Evolutionary conservation across 1,284 basidiomycete genomes (phyloP), one percentile per base, ranked within the genome.

Genomic region (Trichosporon inkin): DNA sequence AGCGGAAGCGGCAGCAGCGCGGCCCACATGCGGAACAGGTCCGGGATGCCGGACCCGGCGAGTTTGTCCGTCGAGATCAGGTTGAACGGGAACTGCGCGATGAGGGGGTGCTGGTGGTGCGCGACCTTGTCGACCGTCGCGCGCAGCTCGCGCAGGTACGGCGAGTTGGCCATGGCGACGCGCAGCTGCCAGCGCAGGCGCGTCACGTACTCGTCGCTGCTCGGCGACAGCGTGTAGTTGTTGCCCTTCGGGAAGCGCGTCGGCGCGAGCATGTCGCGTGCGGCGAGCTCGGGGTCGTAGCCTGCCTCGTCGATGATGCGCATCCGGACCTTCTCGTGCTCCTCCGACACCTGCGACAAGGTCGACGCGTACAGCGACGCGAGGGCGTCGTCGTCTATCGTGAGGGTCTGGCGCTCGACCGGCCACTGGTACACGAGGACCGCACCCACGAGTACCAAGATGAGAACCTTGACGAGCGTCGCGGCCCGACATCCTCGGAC

Each of bases 11-110:
- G 64, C 4, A 72, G 56, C 0, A 72, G 55, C 2, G 62, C 66
- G n/a, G 37, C 39, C 71, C 71, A 72, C 14, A 72, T 53, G 0
- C 67, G 63, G 39, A 69, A 72, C 28, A 65, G 62, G 36, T 67
- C 63, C 1, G 62, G 60, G 6, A 66, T 67, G 22, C 65, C 68
- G 0, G 56, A 56, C n/a, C 53, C 53, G 11, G 67, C 67, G 10
- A 62, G 40, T 17, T 57, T 65, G 37, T 63, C 59, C 0, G 63
- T 63, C 39, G 61, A 62, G 55, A 56, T 64, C 16, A 70, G 44
- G 7, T 53, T 51, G 17, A 57, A 53, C 1, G 52, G 44, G 8
- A 70, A 53, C 1, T n/a, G 3, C 10, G 59, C 41, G 6, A 19
- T 35, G 10, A 61, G 19, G 3, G 67, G 64, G 7, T 63, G 63